Base-by-base conservation (phyloP, 495 filamentous ascomycete species). In the Penicillium psychrofluorescens region DNA sequence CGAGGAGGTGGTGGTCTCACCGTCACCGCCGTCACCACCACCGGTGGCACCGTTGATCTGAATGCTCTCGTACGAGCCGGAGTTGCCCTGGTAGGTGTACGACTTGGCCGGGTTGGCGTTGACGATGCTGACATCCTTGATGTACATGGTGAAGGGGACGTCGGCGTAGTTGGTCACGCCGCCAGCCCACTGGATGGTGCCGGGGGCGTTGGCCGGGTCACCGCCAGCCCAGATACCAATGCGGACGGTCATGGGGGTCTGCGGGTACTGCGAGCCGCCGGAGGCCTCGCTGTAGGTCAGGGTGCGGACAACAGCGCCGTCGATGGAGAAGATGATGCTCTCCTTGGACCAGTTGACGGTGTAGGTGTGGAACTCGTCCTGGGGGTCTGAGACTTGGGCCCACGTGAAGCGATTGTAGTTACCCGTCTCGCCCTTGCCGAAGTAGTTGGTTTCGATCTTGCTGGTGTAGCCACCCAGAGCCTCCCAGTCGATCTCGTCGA, bases 401-500 rank as follows among this genome's bases (percentile, higher is more conserved):
- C 73, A 77, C 34, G 66, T 69, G 16, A 77, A 88, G 40, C 89
- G 88, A 68, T 95, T 81, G 58, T 90, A 95, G 15, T 75, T 75
- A 12, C 74, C 61, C 6, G 86, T 88, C 44, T 88, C 79, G 11
- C 89, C 92, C 71, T 95, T 95, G 60, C 88, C 86, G 58, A 95
- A 98, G 68, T 92, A 98, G 67, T 97, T 96, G 55, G 81, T 88
- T 70, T 96, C 84, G 12, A 94, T 82, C 45, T 83, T 64, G 43
- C 55, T 71, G 35, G 68, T 63, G 53, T 83, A 74, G n/a, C 75
- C 75, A 41, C 86, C 85, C 35, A 84, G 67, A 37, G 60, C 59
- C 50, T 72, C 69, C 79, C 89, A 90, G 66, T 96, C 92, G 56
- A 98, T 85, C 70, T 98, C 92, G 63, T 98, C 92, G n/a, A 95